Base-by-base conservation (phyloP, 352 stramenopile species). In the Aphanomyces astaci region DNA sequence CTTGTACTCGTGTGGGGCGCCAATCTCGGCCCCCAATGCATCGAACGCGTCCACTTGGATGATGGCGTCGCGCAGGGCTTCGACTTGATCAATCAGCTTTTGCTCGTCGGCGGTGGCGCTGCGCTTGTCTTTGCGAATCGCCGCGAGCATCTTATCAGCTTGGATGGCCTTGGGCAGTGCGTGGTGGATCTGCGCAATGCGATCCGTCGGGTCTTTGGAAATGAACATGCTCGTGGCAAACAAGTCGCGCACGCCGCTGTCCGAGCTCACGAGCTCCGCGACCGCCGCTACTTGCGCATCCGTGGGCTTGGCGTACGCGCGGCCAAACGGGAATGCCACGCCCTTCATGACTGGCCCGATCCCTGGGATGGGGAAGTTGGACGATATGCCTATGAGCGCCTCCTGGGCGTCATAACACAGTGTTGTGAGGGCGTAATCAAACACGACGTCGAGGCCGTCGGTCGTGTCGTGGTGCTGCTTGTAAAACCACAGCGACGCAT, bases 401-500 rank as follows among this genome's bases (percentile, higher is more conserved):
- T 98, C 87, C 71, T 99, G 95, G 1, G 95, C 96, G 75, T 99
- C 94, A 46, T 90, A 92, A 72, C 96, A 96, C 49, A 98, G 80
- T 73, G 96, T 91, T 33, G 94, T 91, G 92, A 98, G 98, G 25
- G 96, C 92, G 79, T 98, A 98, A 76, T 99, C 96, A 31, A 97
- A 98, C 25, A 99, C 86, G 28, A 81, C 78, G 71, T 98, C 96
- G 45, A 98, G 88, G 43, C 94, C 96, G n/a, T n/a, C n/a, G 64
- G 98, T 86, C 32, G 98, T 84, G 71, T 97, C 78, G 71, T 89
- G 87, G 73, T 97, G 88, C 70, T 96, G 92, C 73, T 96, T 86
- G 81, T 98, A 98, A 69, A 98, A 98, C 87, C 97, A 98, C 59
- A 98, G 86, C 25, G 90, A 96, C 39, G 96, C 92, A 86, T 99